phyloP scores from a whole-genome alignment of 2,329 filamentous ascomycete genomes.

The Ceratocystis harringtonii region DNA sequence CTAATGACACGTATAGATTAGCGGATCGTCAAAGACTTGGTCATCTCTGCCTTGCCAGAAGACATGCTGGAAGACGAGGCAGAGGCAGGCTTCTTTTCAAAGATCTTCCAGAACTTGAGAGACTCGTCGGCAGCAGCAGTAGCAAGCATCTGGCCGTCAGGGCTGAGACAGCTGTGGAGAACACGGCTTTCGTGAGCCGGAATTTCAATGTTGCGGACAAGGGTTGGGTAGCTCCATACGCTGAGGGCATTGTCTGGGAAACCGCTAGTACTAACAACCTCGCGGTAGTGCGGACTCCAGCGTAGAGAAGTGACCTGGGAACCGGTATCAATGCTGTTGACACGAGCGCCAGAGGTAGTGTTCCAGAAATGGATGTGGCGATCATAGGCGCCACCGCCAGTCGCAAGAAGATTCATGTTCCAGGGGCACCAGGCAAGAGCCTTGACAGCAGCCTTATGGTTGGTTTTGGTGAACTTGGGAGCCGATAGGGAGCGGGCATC shows the following conservation, averaged over 20 bases:
- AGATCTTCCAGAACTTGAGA: constrained; percentile 99
- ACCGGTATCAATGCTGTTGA: constrained; percentile 98
- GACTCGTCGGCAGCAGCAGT: constrained; percentile 93
- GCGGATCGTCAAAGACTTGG: constrained; percentile 90
- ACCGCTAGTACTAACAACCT: constrained; percentile 92
- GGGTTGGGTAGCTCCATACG: constrained; percentile 96
- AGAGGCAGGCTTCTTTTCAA: constrained; percentile 88
- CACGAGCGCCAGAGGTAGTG: constrained; percentile 87
- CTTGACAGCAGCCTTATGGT: constrained; percentile 98
- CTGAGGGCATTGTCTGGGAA: constrained; percentile 99
- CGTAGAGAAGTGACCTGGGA: constrained; percentile 92
- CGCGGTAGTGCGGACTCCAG: constrained; percentile 94
- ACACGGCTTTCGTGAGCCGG: constrained; percentile 94
- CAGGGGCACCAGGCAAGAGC: constrained; percentile 97
- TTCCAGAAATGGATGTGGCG: constrained; percentile 99
- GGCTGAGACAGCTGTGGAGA: constrained; percentile 90
- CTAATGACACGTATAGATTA: constrained; percentile 28
- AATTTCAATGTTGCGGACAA: constrained; percentile 96
- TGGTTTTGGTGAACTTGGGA: constrained; percentile 98
- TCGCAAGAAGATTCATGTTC: constrained; percentile 94
- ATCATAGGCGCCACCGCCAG: constrained; percentile 90
- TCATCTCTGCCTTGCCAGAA: constrained; percentile 67
- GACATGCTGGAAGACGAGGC: constrained; percentile 50
- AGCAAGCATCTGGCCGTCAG: constrained; percentile 93
- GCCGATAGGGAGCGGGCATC: constrained; percentile 84